A percentile compares a stretch with the other conserved stretches of the same genome.
These are phyloP conservation scores for Penicillium thymicola DNA, from an alignment of 2,329 filamentous ascomycete genomes.

Conservation along the genomic window DNA sequence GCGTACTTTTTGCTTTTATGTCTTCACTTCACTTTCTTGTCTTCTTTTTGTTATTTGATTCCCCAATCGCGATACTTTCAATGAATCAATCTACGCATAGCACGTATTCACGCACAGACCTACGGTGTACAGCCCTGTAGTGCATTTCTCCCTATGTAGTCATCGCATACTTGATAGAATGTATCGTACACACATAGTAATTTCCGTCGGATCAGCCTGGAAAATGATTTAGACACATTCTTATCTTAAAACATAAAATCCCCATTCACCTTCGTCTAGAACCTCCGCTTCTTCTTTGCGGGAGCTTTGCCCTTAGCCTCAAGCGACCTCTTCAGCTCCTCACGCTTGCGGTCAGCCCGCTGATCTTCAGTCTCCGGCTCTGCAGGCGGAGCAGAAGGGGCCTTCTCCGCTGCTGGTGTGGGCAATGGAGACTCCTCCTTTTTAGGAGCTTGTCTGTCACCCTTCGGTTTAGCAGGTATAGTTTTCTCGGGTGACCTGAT, in stretches of 20 bases:
- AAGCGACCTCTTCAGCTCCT: conserved; percentile 55
- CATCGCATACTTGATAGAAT: not conserved
- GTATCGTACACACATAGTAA: not conserved
- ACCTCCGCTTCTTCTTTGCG: conserved; percentile 57
- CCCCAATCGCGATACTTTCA: conserved; percentile 9
- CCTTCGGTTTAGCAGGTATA: not conserved
- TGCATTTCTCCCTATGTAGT: not conserved
- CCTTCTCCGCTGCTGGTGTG: not conserved
- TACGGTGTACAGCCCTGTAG: not conserved
- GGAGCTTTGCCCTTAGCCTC: conserved; percentile 51
- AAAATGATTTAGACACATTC: not conserved
- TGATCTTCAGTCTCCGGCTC: conserved; percentile 46
- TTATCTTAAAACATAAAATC: not conserved
- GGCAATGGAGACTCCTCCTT: not conserved
- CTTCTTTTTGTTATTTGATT: conserved; percentile 7
- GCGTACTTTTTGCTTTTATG: not conserved
- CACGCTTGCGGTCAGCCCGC: conserved; percentile 53
- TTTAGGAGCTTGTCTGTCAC: not conserved
- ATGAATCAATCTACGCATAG: not conserved
- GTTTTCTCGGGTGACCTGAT: not conserved
- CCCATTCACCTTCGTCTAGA: conserved; percentile 34
- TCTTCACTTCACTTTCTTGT: not conserved
- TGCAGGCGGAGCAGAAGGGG: conserved; percentile 2
- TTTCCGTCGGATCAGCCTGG: not conserved
- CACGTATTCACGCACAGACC: not conserved